Base-by-base conservation (phyloP, 257 asterid genomes). In the Cruciata laevipes region DNA sequence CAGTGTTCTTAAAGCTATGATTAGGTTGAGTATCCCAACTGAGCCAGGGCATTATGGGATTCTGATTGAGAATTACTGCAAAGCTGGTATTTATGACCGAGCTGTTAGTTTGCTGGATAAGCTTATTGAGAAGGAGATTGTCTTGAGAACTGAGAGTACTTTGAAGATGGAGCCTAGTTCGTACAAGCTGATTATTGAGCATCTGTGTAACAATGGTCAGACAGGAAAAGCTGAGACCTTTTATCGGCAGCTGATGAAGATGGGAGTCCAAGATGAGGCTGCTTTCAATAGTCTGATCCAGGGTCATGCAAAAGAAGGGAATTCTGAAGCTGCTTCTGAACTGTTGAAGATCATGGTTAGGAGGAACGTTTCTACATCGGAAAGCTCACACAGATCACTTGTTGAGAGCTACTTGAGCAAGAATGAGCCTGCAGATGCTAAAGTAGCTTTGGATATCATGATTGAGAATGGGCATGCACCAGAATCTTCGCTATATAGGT, bases 31-130 rank as follows among this genome's bases (percentile, higher is more conserved):
- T 71, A 66, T 88, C 80, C 96, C 97, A 5, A 85, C 95, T 1
- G 96, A 90, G 79, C 92, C 99, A 63, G 99, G 96, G 51, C 95
- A 94, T 75, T 94, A 90, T 47, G 95, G 99, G 63, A 71, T 94
- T 77, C 69, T 90, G 74, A 88, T 94, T 25, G 95, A 90, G 82
- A 88, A 78, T 76, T 90, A 78, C 71, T 93, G 97, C 86, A 82
- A 85, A 74, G 84, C 87, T 53, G 92, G 95, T 60, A 69, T 75
- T 17, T 79, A 81, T 59, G 96, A 90, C 62, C 72, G 78, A 61
- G 99, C 94, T 44, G 84, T 85, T 56, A 78, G 82, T 70, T 73
- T 85, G 71, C 61, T 90, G 81, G 97, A 93, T 78, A 86, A 86
- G 79, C 89, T 93, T 21, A 66, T 88, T 55, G 97, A 90, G 83